phyloP scores from a whole-genome alignment of 2,329 filamentous ascomycete genomes.

The Metarhizium rileyi region DNA sequence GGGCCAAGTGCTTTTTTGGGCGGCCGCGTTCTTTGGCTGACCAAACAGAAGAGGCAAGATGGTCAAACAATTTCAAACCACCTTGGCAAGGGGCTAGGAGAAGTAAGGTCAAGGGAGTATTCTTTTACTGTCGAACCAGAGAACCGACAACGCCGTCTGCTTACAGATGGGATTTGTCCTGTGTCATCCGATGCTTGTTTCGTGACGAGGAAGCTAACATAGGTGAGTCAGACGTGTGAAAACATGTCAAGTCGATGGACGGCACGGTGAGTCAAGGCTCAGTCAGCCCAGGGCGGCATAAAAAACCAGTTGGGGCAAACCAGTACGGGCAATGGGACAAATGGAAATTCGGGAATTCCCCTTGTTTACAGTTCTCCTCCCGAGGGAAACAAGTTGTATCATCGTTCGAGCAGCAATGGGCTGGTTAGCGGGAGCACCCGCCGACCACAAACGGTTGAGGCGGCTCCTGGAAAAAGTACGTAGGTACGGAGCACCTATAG shows the following conservation, averaged over 20 bases:
- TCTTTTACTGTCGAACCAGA: background rate
- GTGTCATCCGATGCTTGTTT: no score
- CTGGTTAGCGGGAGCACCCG: background rate
- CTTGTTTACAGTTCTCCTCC: no score
- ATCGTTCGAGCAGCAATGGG: no score
- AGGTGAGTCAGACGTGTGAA: background rate
- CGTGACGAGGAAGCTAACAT: background rate
- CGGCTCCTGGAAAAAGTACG: no score
- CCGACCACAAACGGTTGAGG: background rate
- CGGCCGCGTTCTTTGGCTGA: background rate
- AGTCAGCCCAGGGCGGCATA: no score
- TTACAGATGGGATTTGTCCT: background rate
- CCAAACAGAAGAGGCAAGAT: background rate
- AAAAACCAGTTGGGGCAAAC: no score
- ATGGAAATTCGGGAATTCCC: no score
- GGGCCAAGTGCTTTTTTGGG: conserved; percentile 20
- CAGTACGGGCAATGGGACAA: no score
- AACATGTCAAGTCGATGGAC: background rate
- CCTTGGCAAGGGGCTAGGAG: no score
- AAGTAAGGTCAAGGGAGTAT: no score
- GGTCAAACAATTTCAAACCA: no score
- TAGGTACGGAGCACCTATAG: background rate
- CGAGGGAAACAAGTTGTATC: no score
- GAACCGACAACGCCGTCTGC: background rate
- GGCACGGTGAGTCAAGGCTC: background rate